Evolutionary conservation across 495 filamentous ascomycete genomes (phyloP), one percentile per base, ranked within the genome.

Genomic region (Penicillium canariense): DNA sequence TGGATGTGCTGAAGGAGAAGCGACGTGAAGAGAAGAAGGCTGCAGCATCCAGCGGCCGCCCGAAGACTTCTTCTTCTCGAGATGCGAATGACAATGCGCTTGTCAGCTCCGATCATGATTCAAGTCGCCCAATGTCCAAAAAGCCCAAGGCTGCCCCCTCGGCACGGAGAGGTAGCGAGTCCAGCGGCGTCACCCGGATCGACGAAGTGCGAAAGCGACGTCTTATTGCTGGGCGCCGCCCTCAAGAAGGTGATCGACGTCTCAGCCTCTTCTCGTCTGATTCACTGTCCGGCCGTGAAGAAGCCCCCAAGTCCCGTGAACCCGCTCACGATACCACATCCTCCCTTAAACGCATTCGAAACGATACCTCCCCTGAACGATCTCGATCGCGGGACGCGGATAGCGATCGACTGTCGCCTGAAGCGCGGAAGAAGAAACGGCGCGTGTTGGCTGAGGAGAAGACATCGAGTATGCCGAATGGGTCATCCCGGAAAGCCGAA

Each of bases 321-420:
- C 52, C 55, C 20, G 48, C 52, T 27, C 30, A 54, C 72, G 70
- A 73, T 31, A 45, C 60, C 14, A 45, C 56, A 5, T 52, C 65
- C 14, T 65, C 67, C 9, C 50, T 82, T 43, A 91, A 90, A 61
- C 80, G 88, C 38, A 79, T 83, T 57, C 81, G 87, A 34, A 74
- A 76, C 48, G 90, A 87, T 60, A 78, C 76, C 12, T 88, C 86
- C 4, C 87, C 88, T 2, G 84, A 87, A 42, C 75, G 83, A 52
- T 80, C 76, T 46, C 78, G 77, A 25, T 75, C 76, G 31, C 70
- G 76, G 22, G 81, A 81, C 31, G 73, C 76, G 52, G 78, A 72
- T 23, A 49, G 63, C n/a, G 71, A 71, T 36, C 65, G 66, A 12
- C 54, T 69, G 15, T 61, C 66, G 30, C 67, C 67, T 17, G 77